Evolutionary conservation across 2,329 filamentous ascomycete species (phyloP), one percentile per base, ranked within the genome.

Genomic region (Aureobasidium sp.): DNA sequence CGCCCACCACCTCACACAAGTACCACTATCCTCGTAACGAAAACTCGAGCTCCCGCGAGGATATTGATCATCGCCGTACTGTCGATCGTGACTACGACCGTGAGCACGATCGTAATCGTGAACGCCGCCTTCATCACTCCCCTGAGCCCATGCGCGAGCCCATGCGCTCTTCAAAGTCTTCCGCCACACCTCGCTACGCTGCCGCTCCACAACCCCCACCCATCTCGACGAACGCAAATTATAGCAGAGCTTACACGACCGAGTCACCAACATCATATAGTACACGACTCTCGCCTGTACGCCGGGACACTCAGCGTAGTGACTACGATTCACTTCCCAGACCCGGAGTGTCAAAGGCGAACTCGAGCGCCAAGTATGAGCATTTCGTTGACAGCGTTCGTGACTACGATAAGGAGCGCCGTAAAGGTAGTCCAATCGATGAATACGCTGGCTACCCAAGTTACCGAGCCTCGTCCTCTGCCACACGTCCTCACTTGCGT

Each of bases 11-110:
- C 10, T 57, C 67, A 3, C 47, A 59, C 30, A 53, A 55, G 25
- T 69, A 67, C 49, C 63, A 61, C 21, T 72, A 71, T 57, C 63
- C 64, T 37, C 63, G 60, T 32, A 65, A 66, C 41, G 71, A 72
- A 25, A 68, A 67, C 2, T 34, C 52, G 27, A n/a, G 67, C 2
- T 45, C 52, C 15, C 52, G 42, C 4, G 70, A 73, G 39, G 69
- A 72, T 48, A 21, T 21, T 21, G 70, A 72, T n/a, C 68, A 69
- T 54, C 61, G 53, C 47, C 44, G 53, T 7, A 47, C 53, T 21
- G 41, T 29, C 10, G 59, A 62, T 7, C 59, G 59, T 27, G 62
- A 63, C 7, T 29, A 59, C n/a, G 52, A 62, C 1, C 37, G 52
- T 50, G 47, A 49, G 3, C 27, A 13, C 36, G 62, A 63, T 11